Base-by-base conservation (phyloP, 1,284 basidiomycete species). In the Testicularia cyperi region DNA sequence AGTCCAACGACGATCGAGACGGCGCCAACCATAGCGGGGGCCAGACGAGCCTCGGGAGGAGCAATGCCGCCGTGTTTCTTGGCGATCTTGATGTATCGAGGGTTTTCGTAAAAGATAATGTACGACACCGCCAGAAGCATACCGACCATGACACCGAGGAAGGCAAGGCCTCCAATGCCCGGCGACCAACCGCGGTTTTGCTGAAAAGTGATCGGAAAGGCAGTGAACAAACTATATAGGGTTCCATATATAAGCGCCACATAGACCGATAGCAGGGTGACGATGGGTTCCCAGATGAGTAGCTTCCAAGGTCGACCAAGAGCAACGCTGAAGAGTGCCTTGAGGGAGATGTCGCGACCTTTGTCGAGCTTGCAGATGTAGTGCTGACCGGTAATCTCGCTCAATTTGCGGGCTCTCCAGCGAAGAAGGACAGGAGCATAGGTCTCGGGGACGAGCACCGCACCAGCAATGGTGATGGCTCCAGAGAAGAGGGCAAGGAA, bases 391-490 rank as follows among this genome's bases (percentile, higher is more conserved):
- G 73, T 74, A 19, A 51, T 52, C 44, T 72, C 43, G 26, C 32
- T 28, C 1, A 76, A 48, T 37, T 51, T 58, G 37, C 48, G 43
- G 15, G 72, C 72, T 8, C 74, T 48, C 43, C 44, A 41, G 32
- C 63, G 49, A 1, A 77, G 67, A 6, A 77, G 45, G 5, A 64
- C 52, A 10, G 74, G 72, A 1, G 72, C 72, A 23, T 74, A 74
- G 3, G 89, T 90, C 78, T 92, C 89, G 1, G 87, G 87, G 0
- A 92, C 74, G 2, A 84, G 83, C 49, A 90, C 80, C 25, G 87
- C 42, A 44, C 86, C 82, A 18, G 82, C 38, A 8, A 84, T 14
- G 47, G 80, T 79, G 58, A 80, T 80, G 15, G 78, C 57, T 15
- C 80, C 82, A 18, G 80, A 77, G 64, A 90, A 89, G 26, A 84